Percentiles rank a stretch among this genome's conserved stretches.
phyloP scores from a whole-genome alignment of 805 yeast genomes.

The Yarrowia porcina region DNA sequence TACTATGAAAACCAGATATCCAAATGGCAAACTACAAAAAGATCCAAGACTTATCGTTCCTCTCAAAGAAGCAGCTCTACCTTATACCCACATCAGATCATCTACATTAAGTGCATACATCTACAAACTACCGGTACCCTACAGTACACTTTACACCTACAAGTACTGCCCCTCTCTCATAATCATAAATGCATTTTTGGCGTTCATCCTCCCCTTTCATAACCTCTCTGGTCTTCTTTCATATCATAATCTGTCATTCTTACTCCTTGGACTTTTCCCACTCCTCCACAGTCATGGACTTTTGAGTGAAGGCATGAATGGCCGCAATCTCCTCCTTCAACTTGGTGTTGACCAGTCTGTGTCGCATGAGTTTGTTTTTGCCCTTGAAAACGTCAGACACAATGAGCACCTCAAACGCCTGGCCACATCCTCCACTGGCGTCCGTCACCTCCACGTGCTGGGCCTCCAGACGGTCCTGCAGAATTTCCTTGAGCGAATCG shows the following conservation, averaged over 20 bases:
- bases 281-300: conserved; percentile 20
- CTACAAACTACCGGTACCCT: neutral
- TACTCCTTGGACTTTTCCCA: conserved; percentile 19
- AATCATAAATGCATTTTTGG: conserved; percentile 4
- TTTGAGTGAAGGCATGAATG: conserved; percentile 92
- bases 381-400: conserved; percentile 71
- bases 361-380: conserved; percentile 81
- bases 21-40: no score
- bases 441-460: conserved; percentile 21
- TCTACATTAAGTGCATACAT: no score
- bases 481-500: conserved; percentile 17
- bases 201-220: neutral
- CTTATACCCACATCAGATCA: no score
- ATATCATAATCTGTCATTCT: neutral
- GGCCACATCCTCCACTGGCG: conserved; percentile 85
- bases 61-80: no score
- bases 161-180: neutral
- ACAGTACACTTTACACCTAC: neutral
- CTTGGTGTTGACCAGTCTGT: conserved; percentile 75
- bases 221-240: neutral
- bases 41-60: no score
- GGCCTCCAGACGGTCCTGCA: conserved; percentile 12
- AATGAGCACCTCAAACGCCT: conserved; percentile 90
- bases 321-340: conserved; percentile 78
- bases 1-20: no score